phyloP scores from a whole-genome alignment of 306 rosid species.

The Spatholobus suberectus region DNA sequence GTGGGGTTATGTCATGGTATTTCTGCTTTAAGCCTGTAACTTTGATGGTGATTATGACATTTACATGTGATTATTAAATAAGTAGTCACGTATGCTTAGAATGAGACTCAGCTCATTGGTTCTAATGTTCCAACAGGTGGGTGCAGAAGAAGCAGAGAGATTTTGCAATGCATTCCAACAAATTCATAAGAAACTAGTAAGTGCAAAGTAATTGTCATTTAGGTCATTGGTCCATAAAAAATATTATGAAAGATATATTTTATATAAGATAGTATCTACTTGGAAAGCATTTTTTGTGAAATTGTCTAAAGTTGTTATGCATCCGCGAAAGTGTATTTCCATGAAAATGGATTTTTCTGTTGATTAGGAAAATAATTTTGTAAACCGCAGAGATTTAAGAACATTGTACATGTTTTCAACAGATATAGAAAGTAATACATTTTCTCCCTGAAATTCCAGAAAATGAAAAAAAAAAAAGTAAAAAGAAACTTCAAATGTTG shows the following conservation, averaged over 20 bases:
- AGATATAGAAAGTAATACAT: neutral
- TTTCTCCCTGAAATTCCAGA: conserved; percentile 8
- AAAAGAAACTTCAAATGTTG: neutral
- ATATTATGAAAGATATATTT: neutral
- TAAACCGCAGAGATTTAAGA: neutral
- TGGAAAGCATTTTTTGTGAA: conserved; percentile 12
- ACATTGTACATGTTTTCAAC: neutral
- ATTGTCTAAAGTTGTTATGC: neutral
- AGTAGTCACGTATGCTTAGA: neutral
- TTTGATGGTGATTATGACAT: conserved; percentile 17
- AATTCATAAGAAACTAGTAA: conserved; percentile 73
- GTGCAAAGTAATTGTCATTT: conserved; percentile 32
- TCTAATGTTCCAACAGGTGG: conserved; percentile 62
- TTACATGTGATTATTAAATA: conserved; percentile 10
- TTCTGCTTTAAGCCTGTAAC: conserved; percentile 10
- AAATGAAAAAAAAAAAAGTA: neutral
- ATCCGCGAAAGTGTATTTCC: conserved; percentile 3
- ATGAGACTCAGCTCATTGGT: conserved; percentile 28
- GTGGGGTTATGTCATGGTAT: conserved; percentile 1
- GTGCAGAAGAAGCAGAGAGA: conserved; percentile 68
- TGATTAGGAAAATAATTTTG: neutral
- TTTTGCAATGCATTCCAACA: conserved; percentile 78
- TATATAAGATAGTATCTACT: conserved; percentile 1
- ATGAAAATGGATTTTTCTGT: neutral
- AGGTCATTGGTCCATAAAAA: neutral